Evolutionary conservation across 1,284 basidiomycete species (phyloP), one percentile per base, ranked within the genome.

Genomic region (Polyporus tsugae): DNA sequence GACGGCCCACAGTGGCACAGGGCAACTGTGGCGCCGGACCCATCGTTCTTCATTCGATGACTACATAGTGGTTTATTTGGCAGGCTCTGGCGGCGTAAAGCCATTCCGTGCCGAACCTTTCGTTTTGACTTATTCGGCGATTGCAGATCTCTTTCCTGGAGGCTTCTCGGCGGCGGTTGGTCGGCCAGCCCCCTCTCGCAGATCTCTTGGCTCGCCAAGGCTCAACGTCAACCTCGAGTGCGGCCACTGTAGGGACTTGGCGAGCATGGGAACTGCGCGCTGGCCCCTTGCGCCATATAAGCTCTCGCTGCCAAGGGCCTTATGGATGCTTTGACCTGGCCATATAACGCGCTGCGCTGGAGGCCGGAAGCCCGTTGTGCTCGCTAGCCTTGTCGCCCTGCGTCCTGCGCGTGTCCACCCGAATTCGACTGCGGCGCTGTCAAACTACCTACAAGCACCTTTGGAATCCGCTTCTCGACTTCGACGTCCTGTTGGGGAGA

Each of bases 161-260:
- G 15, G 39, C 60, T 17, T 61, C 60, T 29, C 17, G 10, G 60
- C 39, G 36, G 35, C 35, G 58, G 25, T 41, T 42, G 42, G 42
- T 33, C 29, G 33, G 42, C 35, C 29, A 29, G 60, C n/a, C 19
- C 25, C 36, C n/a, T 59, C 25, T 15, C 33, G 53, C 35, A 62
- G 67, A 70, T 72, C 69, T 70, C 71, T 72, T 72, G 71, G 71
- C 71, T 39, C 69, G 71, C 71, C 71, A 72, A 72, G 71, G 68
- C 58, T 39, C 49, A 52, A 29, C 22, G 10, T 15, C 13, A 52
- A 29, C 22, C 22, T 15, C 13, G 1, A 60, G 57, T 59, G 0
- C 65, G 55, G 66, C 57, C 60, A 60, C 62, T 60, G 69, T 58
- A 72, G 65, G 61, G 63, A 42, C 71, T 72, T 72, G 71, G 71